Base-by-base conservation (phyloP, 176 grass and related monocot species). In the Puccinellia tenuiflora region DNA sequence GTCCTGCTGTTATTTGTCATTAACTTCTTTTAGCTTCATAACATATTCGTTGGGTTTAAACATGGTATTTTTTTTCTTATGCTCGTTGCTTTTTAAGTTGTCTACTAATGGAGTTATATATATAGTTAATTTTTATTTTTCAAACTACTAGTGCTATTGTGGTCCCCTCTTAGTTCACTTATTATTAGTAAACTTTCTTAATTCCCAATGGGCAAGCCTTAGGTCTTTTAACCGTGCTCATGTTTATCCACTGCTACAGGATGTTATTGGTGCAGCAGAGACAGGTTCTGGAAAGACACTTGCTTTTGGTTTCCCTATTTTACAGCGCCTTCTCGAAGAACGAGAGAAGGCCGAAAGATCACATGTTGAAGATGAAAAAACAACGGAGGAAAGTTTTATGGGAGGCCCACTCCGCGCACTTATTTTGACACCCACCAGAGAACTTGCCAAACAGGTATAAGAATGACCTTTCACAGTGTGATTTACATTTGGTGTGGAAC, bases 241-340 rank as follows among this genome's bases (percentile, higher is more conserved):
- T 75, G 81, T 47, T 73, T 85, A 72, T 55, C 33, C 61, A 68
- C 68, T 81, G 68, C 53, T 81, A 86, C 84, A 97, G 95, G 95
- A 97, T 97, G 92, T 97, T 50, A 88, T 97, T 74, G 95, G 95
- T 91, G 95, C 95, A 45, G 95, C 95, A 33, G 95, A 97, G 78
- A 97, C 95, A 63, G 95, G 95, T 48, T 97, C 95, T 15, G 95
- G 95, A 63, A 97, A 97, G 86, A 97, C 95, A 66, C 86, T 97
- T 80, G 95, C 95, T 28, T 97, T 97, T 70, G 92, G 85, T 71
- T 86, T 97, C 35, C 95, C 95, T 70, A 89, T 97, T 81, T 81
- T 97, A 70, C 95, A 97, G 54, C 90, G 95, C 35, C 79, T 97
- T 30, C 92, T 97, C 48, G 95, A 97, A 87, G 92, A 97, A 79